Base-by-base conservation (phyloP, 169 alveolate species). In the Cryptosporidium baileyi region DNA sequence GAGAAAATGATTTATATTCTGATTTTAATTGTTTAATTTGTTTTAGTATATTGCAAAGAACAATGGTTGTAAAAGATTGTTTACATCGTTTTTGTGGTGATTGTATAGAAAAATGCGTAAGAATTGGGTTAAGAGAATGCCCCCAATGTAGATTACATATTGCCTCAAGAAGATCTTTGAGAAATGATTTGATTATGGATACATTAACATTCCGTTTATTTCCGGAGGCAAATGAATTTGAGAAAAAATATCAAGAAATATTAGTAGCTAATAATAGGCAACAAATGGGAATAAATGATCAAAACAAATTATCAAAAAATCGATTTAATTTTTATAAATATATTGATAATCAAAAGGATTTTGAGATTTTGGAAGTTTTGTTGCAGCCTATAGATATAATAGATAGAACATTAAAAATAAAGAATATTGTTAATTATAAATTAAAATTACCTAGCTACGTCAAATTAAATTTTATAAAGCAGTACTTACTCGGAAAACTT, bases 141-240 rank as follows among this genome's bases (percentile, higher is more conserved):
- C 96, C 96, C 8, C 94, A 89, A 79, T 92, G 95, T 60, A 81
- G 95, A 28, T 34, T 67, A 22, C 94, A 91, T 41, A 90, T 92
- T n/a, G 91, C 95, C 17, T 90, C 94, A 9, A 80, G 93, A 38
- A 89, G 95, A 28, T 51, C 74, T 32, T 81, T 91, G 13, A 80
- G 89, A 24, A 82, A 82, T 15, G 95, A 92, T 62, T 82, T 89
- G 0, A 82, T 63, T 1, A 89, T 88, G 67, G 96, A 92, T 49
- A 41, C 89, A 7, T 51, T 92, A 28, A 63, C 93, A 36, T 24
- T 44, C 19, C 57, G 93, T 6, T 60, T 92, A 15, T 85, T 92
- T 22, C 91, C 96, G 13, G 67, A 91, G 19, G 89, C 67, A 3
- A 26, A 17, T 38, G 67, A 74, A 32, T 74, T 74, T 57, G 85